Conservation (phyloP, 2,329 filamentous ascomycete genomes). For the Penicillium occitanis region DNA sequence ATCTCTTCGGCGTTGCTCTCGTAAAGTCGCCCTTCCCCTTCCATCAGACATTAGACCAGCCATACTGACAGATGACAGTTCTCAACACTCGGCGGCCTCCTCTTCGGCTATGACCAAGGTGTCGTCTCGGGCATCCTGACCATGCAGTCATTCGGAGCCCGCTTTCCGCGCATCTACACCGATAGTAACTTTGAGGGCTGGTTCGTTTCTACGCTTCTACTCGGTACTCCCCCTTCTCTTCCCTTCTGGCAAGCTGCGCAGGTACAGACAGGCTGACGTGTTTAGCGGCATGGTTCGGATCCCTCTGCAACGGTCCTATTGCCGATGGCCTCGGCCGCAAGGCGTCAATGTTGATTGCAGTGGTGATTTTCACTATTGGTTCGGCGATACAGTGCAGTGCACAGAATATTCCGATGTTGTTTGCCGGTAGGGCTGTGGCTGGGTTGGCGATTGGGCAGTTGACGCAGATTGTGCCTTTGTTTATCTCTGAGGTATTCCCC, state of each 20-base stretch:
- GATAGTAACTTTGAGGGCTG: conserved; percentile 54
- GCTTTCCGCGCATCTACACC: conserved; percentile 42
- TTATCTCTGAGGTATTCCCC: conserved; percentile 52
- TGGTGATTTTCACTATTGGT: conserved; percentile 54
- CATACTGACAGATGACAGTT: conserved; percentile 29
- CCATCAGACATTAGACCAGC: not conserved
- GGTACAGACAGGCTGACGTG: not conserved
- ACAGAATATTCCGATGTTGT: conserved; percentile 42
- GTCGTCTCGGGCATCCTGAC: conserved; percentile 50
- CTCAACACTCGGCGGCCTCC: conserved; percentile 45
- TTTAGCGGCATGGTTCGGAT: conserved; percentile 51
- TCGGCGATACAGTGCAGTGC: conserved; percentile 50
- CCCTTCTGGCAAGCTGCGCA: not conserved
- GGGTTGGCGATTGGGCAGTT: conserved; percentile 47
- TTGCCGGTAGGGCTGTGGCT: conserved; percentile 46
- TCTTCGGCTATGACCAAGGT: conserved; percentile 54
- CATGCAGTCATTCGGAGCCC: conserved; percentile 48
- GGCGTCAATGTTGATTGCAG: conserved; percentile 52
- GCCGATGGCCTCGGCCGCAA: conserved; percentile 55
- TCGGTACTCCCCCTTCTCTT: conserved; percentile 32
- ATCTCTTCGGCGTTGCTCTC: conserved; percentile 47
- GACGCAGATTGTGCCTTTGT: conserved; percentile 53
- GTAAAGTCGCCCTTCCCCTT: conserved; percentile 30
- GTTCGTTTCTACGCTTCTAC: conserved; percentile 53
- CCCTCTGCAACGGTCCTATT: conserved; percentile 49